Evolutionary conservation across 371 early-diverging fungal genomes (phyloP).

Genomic region (Parasitella parasitica): DNA sequence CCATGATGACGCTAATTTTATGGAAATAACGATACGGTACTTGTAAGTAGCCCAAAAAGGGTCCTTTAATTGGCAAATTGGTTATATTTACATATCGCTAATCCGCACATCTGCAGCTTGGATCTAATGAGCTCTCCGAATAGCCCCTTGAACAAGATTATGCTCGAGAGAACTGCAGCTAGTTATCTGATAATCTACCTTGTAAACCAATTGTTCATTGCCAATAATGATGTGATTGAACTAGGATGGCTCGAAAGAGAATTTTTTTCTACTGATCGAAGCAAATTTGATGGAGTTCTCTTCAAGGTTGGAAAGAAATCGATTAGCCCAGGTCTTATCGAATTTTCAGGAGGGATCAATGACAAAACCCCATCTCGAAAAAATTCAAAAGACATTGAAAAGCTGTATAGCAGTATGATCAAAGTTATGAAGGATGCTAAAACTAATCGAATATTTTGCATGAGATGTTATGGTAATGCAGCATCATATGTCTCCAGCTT

Average conservation of each 20-base stretch:
- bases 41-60: slow-evolving; percentile 19
- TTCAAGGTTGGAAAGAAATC: slow-evolving; percentile 14
- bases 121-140: slow-evolving; percentile 10
- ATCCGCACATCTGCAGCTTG: slow-evolving; percentile 12
- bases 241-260: slow-evolving; percentile 18
- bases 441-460: slow-evolving; percentile 9
- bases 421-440: slow-evolving; percentile 3
- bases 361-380: slow-evolving; percentile 11
- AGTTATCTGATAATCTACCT: background rate
- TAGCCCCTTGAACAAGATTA: background rate
- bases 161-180: slow-evolving; percentile 10
- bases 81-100: slow-evolving; percentile 19
- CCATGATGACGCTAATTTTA: slow-evolving; percentile 15
- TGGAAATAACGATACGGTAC: slow-evolving; percentile 9
- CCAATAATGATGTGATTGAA: slow-evolving; percentile 17
- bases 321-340: slow-evolving; percentile 8
- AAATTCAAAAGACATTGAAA: slow-evolving; percentile 11
- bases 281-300: slow-evolving; percentile 7
- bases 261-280: slow-evolving; percentile 18
- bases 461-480: background rate
- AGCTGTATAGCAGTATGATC: slow-evolving; percentile 13
- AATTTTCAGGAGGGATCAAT: slow-evolving; percentile 13
- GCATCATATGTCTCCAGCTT: background rate
- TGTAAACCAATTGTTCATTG: slow-evolving; percentile 13
- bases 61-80: slow-evolving; percentile 1